Base-by-base conservation (phyloP, 805 yeast species). In the Nakazawaea sp. region DNA sequence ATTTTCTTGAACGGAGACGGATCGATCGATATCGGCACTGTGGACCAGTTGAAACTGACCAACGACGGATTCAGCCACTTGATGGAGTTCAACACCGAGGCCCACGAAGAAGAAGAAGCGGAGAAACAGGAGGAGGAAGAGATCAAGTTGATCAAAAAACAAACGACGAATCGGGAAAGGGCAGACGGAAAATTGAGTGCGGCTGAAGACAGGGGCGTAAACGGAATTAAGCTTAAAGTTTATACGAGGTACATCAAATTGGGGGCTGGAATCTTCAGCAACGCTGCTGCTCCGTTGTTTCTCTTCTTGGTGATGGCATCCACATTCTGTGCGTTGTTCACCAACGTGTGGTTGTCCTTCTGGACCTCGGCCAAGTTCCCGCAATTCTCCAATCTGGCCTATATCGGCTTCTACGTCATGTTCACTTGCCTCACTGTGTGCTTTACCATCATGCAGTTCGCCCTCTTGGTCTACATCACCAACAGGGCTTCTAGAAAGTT, bases 261-360 rank as follows among this genome's bases (percentile, higher is more conserved):
- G 10, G 87, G 86, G 13, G 65, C 78, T 19, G 83, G 83, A 2
- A 63, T 46, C 17, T 56, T 55, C 42, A 71, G 55, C 30, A 45
- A 35, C n/a, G 41, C 46, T 35, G 58, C 51, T 39, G 57, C 48
- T 29, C 62, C 51, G 40, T 44, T 45, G 15, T 58, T 44, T 18
- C n/a, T 52, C 4, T 23, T 45, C n/a, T 39, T 45, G 6, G 43
- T 51, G 30, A 27, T 51, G 1, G 23, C 71, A 7, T 65, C 70
- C 36, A 68, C 72, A 0, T 79, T 78, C 55, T 62, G 68, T 40
- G 64, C 61, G 37, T 54, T 81, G 19, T 78, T 81, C 52, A 68
- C 78, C 32, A 79, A 77, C 53, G 75, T 80, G 18, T 84, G 94
- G 94, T 61, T 87, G 43, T 79, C 92, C 1, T 87, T 80, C 58